phyloP scores from a whole-genome alignment of 176 grass and related monocot genomes.

The Oryza meridionalis region DNA sequence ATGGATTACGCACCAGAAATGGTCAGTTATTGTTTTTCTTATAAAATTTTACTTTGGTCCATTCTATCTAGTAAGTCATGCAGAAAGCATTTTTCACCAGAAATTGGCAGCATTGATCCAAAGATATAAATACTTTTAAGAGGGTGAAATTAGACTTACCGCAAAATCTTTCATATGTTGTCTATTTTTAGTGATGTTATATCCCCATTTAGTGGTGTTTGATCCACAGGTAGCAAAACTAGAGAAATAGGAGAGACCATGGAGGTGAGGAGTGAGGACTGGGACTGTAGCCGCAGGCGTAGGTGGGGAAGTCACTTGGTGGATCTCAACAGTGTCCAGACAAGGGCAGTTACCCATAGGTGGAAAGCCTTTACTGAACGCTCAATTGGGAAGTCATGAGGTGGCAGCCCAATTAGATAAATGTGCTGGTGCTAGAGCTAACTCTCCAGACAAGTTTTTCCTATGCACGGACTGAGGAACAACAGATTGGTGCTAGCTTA shows the following conservation, averaged over 20 bases:
- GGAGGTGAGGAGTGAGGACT: background rate
- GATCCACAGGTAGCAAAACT: constrained; percentile 2
- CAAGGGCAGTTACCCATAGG: background rate
- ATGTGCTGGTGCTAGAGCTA: background rate
- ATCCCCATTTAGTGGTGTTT: background rate
- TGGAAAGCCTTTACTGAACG: background rate
- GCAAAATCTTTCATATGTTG: background rate
- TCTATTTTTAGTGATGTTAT: background rate
- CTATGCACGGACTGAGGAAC: background rate
- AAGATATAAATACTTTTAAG: background rate
- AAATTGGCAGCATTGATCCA: too few species aligned
- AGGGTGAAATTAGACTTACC: constrained; percentile 7
- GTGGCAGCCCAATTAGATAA: background rate
- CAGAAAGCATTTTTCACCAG: constrained; percentile 3
- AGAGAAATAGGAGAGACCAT: constrained; percentile 13
- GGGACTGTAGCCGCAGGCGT: background rate
- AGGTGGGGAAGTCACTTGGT: constrained; percentile 20
- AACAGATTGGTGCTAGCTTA: constrained; percentile 8
- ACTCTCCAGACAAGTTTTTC: constrained; percentile 1
- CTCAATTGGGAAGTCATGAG: background rate
- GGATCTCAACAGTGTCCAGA: background rate
- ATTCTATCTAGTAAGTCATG: constrained; percentile 18
- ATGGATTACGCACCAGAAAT: constrained; percentile 97
- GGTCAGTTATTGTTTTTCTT: constrained; percentile 47
- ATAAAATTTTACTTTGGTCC: background rate